Evolutionary conservation across 768 basidiomycete species (phyloP), one percentile per base, ranked within the genome.

Genomic region (Lactarius akahatsu): DNA sequence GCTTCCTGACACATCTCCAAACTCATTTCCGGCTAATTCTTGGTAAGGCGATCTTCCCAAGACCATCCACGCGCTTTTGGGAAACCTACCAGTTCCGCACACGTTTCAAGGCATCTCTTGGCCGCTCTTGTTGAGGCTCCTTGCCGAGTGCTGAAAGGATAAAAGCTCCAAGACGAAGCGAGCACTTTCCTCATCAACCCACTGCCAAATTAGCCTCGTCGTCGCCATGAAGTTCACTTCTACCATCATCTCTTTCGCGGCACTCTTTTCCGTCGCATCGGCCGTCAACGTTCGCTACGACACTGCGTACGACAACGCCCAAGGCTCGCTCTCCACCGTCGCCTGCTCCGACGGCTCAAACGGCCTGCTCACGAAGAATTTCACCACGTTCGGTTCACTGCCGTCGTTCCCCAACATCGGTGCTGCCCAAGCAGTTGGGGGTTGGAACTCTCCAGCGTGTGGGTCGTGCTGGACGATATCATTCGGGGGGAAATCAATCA

Each of bases 391-490:
- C 57, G 74, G 75, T 3, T 71, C 70, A 7, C 71, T 79, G 41
- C 77, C 77, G 4, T 43, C 8, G 1, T 77, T 75, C 63, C 77
- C 78, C 34, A 54, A 74, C 36, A 23, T 79, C 59, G 78, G 77
- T 8, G 78, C 78, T 34, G 77, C 65, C 47, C 73, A 71, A 63
- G 76, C 74, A 20, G 74, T 77, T 26, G 70, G 69, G 1, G 72
- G 72, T 4, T 79, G 72, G 73, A 38, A 76, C 67, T 74, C 75
- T 6, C 8, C 71, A 2, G 57, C 28, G 0, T 79, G 78, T 28
- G 78, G 80, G 7, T 74, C 76, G 20, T 78, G 77, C 70, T 78
- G 76, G 76, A 45, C 72, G 67, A 66, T 78, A 38, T 70, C 73
- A 43, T 75, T 73, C 68, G 61, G 71, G 10, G 71, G 72, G 8